Base-by-base conservation (phyloP, 257 asterid genomes). In the Perilla frutescens region DNA sequence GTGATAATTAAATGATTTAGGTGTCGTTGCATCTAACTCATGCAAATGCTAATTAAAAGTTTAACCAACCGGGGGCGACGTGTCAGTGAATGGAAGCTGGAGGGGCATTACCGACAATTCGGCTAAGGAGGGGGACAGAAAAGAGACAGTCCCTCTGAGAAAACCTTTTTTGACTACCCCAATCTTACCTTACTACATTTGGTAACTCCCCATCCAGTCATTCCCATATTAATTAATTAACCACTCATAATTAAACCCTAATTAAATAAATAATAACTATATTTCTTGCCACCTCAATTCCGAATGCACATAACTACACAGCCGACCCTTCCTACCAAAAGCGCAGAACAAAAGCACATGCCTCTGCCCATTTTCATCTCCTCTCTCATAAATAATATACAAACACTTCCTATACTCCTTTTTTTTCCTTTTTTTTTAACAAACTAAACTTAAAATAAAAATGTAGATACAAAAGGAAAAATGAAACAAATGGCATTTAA, bases 331-430 rank as follows among this genome's bases (percentile, higher is more conserved):
- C 81, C 82, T 41, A 51, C 84, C 83, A 64, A 86, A 84, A 81
- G 84, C 82, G 78, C 85, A 83, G 80, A 89, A 87, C 96, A 87
- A 82, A 70, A 71, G 97, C 97, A 91, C 95, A 87, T 91, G 97
- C 77, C 79, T 20, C 69, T 80, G 84, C 89, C 72, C 73, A 72
- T 71, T 72, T 62, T 66, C 74, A 51, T 73, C 79, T 34, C 59
- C 83, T 70, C 73, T 62, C 74, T 80, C 84, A 71, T 80, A 43
- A 82, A 82, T 43, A 77, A 68, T 72, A 15, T 39, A 6, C 37
- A 14, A 54, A 31, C 55, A 37, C n/a, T 29, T 43, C 37, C 14
- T 6, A 6, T 1, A 40, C 44, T 2, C 0, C 3, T 53, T 26
- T 8, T 62, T 53, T 31, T 36, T 45, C n/a, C n/a, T n/a, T 29